A percentile compares a stretch with the other conserved stretches of the same genome.
These are phyloP conservation scores for Eucalyptus erythrocorys DNA, from an alignment of 345 rosid species.

Conservation along the genomic window DNA sequence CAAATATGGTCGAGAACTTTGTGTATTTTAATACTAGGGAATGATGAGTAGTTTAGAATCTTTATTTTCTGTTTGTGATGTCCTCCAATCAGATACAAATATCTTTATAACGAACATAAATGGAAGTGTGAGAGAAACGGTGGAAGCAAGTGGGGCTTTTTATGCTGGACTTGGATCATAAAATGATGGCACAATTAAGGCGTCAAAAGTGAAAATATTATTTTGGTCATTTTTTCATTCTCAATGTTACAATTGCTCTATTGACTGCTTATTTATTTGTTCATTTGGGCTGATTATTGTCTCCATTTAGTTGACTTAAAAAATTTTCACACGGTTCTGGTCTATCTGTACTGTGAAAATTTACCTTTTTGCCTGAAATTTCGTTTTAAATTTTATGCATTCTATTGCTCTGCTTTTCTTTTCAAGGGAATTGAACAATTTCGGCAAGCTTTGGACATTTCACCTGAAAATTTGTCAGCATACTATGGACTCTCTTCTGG, in stretches of 20 bases:
- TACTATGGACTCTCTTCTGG: conserved; percentile 82
- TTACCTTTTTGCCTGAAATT: not conserved
- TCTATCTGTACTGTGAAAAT: not conserved
- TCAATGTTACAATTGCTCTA: not conserved
- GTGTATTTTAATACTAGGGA: not conserved
- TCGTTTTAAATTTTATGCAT: not conserved
- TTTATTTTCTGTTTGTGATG: not conserved
- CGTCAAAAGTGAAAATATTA: not conserved
- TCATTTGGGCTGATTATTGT: not conserved
- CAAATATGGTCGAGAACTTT: not conserved
- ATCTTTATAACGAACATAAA: not conserved
- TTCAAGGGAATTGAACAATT: conserved; percentile 72
- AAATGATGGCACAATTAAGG: not conserved
- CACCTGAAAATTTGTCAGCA: conserved; percentile 67
- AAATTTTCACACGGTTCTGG: not conserved
- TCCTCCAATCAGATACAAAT: not conserved
- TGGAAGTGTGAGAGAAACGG: not conserved
- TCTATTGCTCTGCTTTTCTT: not conserved
- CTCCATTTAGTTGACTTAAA: not conserved
- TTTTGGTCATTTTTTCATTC: not conserved
- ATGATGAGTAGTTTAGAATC: not conserved
- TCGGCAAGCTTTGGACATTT: conserved; percentile 61
- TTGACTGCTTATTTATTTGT: not conserved
- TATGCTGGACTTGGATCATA: not conserved
- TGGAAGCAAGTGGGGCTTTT: not conserved